Percentiles rank a stretch among this genome's conserved stretches.
phyloP scores from a whole-genome alignment of 1,284 basidiomycete genomes.

The Mycena sp. region DNA sequence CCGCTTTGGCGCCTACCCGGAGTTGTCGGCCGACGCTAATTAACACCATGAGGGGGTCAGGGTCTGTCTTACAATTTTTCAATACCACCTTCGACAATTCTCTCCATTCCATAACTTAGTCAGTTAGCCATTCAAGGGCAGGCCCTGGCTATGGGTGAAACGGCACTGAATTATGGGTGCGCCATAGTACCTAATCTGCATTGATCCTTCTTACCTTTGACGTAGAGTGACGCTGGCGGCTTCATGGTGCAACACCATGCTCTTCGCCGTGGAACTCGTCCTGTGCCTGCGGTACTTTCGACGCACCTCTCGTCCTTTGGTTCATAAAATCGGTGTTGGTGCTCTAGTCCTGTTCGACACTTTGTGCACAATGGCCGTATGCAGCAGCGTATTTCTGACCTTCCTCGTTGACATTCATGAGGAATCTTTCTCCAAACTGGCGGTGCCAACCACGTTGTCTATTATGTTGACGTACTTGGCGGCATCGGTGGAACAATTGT shows the following conservation, averaged over 20 bases:
- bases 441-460: neutral
- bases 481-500: slow-evolving; percentile 17
- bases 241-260: slow-evolving; percentile 27
- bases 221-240: slow-evolving; percentile 15
- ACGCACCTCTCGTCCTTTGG: slow-evolving; percentile 13
- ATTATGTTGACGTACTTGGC: slow-evolving; percentile 18
- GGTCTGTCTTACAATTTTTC: no score
- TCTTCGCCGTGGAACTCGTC: slow-evolving; percentile 24
- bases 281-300: slow-evolving; percentile 21
- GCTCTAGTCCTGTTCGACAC: slow-evolving; percentile 24
- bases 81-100: no score
- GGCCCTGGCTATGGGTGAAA: no score
- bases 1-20: no score
- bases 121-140: no score
- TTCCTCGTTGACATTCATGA: slow-evolving; percentile 10
- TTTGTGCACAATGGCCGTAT: slow-evolving; percentile 18
- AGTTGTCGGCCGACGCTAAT: no score
- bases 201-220: no score
- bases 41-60: no score
- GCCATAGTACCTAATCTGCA: no score
- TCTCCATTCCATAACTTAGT: no score
- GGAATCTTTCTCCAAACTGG: neutral
- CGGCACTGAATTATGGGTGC: no score
- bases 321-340: slow-evolving; percentile 19
- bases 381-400: slow-evolving; percentile 4